Evolutionary conservation across 805 yeast genomes (phyloP), one percentile per base, ranked within the genome.

Genomic region (Pichia paraexigua): DNA sequence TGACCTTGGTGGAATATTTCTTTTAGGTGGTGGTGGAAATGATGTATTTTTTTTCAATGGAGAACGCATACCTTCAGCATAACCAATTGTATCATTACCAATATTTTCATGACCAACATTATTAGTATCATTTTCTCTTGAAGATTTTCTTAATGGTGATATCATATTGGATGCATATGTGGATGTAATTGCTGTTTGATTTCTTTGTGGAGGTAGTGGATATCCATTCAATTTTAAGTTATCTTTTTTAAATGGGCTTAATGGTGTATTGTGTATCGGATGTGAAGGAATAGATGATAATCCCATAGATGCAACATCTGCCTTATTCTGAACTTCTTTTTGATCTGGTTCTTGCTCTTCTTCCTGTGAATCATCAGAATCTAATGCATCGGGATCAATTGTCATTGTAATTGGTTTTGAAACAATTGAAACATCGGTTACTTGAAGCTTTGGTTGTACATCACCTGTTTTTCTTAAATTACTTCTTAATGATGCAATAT

Each of bases 401-500:
- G 43, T 41, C 41, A 50, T 47, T 21, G 51, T 49, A 21, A 46
- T 52, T 30, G 51, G 52, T 9, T 49, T 42, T 18, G 52, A 43
- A 9, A 54, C 43, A 10, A 40, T 40, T 4, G 49, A 25, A 30
- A 48, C 18, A 39, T 44, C 25, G 45, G 37, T 48, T 25, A 48
- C 13, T 47, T 51, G 46, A 46, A 51, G 20, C 21, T 24, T 28
- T 21, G 1, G 28, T 13, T 43, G 10, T 24, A 43, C 12, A 21
- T 13, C 6, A 18, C 22, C 22, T 9, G 56, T 56, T 45, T 58
- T 60, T 41, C 52, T 57, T 41, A 60, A 50, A 18, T 45, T 44
- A 1, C 49, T 49, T 28, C 57, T 56, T 35, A 56, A 54, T 8
- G 58, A 50, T 5, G 56, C 22, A 22, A 58, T 50, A 17, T 47